Evolutionary conservation across 352 stramenopile species (phyloP), one percentile per base, ranked within the genome.

Genomic region (Hyaloperonospora arabidopsidis): DNA sequence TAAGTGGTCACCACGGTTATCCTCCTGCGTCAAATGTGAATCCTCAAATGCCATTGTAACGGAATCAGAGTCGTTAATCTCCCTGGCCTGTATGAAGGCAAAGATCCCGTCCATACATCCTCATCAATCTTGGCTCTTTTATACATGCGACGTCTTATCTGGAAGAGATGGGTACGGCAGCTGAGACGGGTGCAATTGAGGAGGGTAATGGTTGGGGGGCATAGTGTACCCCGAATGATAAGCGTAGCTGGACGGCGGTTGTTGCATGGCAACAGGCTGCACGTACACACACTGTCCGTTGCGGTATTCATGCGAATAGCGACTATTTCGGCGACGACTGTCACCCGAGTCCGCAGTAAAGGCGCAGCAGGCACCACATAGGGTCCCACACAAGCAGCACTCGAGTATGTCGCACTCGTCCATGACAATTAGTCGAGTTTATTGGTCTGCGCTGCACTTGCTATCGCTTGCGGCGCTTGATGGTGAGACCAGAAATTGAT

Each of bases 321-420:
- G 60, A 44, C 59, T 47, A 13, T 61, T 41, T 49, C 67, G 73
- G 40, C 75, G 74, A 52, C 63, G 57, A 55, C 63, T 49, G 57
- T 78, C 57, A 35, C 61, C 57, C n/a, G 45, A 50, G 35, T 69
- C 64, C 18, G 63, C 63, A 5, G 68, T 70, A 1, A 72, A 62
- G 19, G 76, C 81, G 53, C 81, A 91, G 71, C 81, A 91, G 44
- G 79, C 76, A 39, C 74, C 80, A 54, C 81, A 91, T 39, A 87
- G 69, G 14, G 76, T 75, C 50, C 78, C 78, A 67, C 79, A 88
- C 56, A 87, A 63, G 59, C 74, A 84, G 71, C 76, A 88, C 59
- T 86, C 78, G 68, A 85, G 71, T 66, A 87, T 81, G 47, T 91
- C 81, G 48, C 79, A 89, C 47, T 74, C 76, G 55, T 86, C 76